These are phyloP conservation scores for Euptelea pleiosperma DNA, from an alignment of 164 flowering plant species.

Conservation along the genomic window DNA sequence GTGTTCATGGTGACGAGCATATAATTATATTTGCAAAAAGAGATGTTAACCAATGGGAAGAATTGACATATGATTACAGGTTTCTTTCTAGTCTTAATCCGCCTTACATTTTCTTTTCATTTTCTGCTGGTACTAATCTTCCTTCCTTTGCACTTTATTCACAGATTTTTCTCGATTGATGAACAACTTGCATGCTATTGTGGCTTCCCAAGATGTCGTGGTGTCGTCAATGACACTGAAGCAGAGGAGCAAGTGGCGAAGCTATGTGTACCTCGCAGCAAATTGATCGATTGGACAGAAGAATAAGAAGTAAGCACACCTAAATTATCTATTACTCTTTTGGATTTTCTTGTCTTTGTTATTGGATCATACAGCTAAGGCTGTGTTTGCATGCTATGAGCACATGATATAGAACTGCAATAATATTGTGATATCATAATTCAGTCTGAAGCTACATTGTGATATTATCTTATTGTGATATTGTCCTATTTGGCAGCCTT, in stretches of 20 bases:
- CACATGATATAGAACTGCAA: no score
- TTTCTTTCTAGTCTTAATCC: slow-evolving; percentile 21
- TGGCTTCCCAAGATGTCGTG: slow-evolving; percentile 89
- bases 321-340: background rate
- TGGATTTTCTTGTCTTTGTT: no score
- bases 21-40: slow-evolving; percentile 97
- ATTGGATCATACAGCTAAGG: no score
- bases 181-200: slow-evolving; percentile 83
- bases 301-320: slow-evolving; percentile 25
- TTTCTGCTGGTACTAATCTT: slow-evolving; percentile 11
- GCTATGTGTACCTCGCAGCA: slow-evolving; percentile 63
- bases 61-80: slow-evolving; percentile 98
- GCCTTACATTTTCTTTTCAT: slow-evolving; percentile 1
- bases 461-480: no score
- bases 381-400: no score
- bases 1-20: slow-evolving; percentile 79
- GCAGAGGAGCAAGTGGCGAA: slow-evolving; percentile 69
- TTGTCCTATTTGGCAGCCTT: no score
- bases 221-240: slow-evolving; percentile 85
- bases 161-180: slow-evolving; percentile 79
- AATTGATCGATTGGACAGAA: slow-evolving; percentile 63
- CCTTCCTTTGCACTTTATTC: slow-evolving; percentile 4
- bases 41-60: slow-evolving; percentile 91
- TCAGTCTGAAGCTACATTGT: no score
- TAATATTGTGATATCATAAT: no score